A percentile compares a stretch with the other conserved stretches of the same genome.
Conservation (phyloP, 2,329 filamentous ascomycete species). For the Aspergillus brunneoviolaceus region DNA sequence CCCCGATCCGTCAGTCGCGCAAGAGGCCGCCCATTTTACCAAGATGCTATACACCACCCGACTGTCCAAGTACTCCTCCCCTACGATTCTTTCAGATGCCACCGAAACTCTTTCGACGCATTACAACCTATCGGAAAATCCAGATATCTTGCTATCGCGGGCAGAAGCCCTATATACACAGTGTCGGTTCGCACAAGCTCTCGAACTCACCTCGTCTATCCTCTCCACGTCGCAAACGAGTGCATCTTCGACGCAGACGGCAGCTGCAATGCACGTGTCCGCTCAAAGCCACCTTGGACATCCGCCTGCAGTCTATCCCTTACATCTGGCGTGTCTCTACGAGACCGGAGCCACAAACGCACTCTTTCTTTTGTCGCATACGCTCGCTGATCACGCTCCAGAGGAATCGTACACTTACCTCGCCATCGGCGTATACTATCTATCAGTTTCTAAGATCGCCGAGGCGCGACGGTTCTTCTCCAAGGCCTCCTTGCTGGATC, state of each 20-base stretch:
- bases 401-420: conserved; percentile 91
- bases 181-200: conserved; percentile 85
- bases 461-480: conserved; percentile 95
- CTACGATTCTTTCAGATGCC: conserved; percentile 75
- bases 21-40: conserved; percentile 90
- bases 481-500: conserved; percentile 96
- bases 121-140: conserved; percentile 81
- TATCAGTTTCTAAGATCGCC: conserved; percentile 82
- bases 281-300: conserved; percentile 44
- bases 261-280: conserved; percentile 28
- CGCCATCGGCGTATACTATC: conserved; percentile 92
- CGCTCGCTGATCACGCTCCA: conserved; percentile 86
- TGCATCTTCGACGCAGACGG: conserved; percentile 49
- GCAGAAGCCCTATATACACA: conserved; percentile 93
- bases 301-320: conserved; percentile 66
- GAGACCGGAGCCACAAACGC: conserved; percentile 84
- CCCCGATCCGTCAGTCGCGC: conserved; percentile 65
- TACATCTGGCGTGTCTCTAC: conserved; percentile 88
- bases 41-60: conserved; percentile 95
- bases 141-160: conserved; percentile 84
- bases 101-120: conserved; percentile 91
- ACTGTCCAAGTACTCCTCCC: conserved; percentile 91
- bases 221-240: conserved; percentile 84
- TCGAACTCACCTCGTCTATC: conserved; percentile 79
- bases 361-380: conserved; percentile 87